Evolutionary conservation across 1,139 yeast species (phyloP).

Genomic region (Debaryomyces fabryi): DNA sequence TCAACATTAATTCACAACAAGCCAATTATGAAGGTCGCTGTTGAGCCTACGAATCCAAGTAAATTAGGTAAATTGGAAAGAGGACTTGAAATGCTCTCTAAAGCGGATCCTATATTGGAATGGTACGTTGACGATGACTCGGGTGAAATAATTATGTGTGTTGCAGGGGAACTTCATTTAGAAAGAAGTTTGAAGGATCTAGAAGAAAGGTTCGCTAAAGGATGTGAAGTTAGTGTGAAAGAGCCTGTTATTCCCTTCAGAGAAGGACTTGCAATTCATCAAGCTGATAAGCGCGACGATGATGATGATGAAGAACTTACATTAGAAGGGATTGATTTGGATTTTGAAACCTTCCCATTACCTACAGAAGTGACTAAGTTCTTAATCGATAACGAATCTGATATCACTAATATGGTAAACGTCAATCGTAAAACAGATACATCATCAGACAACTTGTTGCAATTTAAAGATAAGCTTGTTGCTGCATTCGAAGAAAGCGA

Average conservation of each 20-base stretch:
- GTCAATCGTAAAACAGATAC: constrained; percentile 18
- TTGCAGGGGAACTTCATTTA: constrained; percentile 94
- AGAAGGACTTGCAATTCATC: constrained; percentile 66
- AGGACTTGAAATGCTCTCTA: constrained; percentile 78
- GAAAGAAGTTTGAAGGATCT: constrained; percentile 90
- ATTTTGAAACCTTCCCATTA: constrained; percentile 59
- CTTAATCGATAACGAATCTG: constrained; percentile 49
- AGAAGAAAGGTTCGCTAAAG: constrained; percentile 84
- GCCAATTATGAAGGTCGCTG: constrained; percentile 91
- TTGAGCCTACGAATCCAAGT: constrained; percentile 88
- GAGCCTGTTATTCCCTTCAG: constrained; percentile 95
- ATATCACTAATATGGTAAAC: constrained; percentile 26
- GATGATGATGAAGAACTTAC: constrained; percentile 29
- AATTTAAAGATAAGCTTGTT: constrained; percentile 35
- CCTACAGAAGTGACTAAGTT: constrained; percentile 54
- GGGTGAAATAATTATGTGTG: constrained; percentile 88
- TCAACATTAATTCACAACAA: constrained; percentile 59
- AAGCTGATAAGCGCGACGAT: constrained; percentile 19
- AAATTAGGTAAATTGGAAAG: constrained; percentile 73
- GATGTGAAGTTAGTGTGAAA: constrained; percentile 81
- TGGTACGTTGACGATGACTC: constrained; percentile 78
- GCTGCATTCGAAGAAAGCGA: constrained; percentile 30
- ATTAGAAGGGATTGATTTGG: constrained; percentile 48
- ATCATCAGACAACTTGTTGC: constrained; percentile 15
- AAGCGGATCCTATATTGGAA: constrained; percentile 92